phyloP scores from a whole-genome alignment of 257 asterid genomes.

The Jaltomata sinuosa region DNA sequence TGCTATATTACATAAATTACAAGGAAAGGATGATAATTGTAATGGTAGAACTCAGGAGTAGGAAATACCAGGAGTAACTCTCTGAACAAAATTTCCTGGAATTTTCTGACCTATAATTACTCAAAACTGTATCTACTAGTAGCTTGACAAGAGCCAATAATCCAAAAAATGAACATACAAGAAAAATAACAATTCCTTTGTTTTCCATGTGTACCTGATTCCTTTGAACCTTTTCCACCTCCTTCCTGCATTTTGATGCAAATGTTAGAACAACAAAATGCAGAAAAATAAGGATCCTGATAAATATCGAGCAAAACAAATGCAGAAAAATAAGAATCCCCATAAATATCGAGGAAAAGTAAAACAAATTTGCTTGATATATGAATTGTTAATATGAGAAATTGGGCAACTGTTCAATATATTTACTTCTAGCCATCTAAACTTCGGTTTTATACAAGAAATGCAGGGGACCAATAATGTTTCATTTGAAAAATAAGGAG shows the following conservation, averaged over 20 bases:
- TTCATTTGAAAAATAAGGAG: not conserved
- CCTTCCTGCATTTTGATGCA: constrained; percentile 42
- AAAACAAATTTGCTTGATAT: not conserved
- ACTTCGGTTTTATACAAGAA: not conserved
- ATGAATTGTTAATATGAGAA: not conserved
- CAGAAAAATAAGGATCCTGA: not conserved
- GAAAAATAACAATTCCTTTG: constrained; percentile 62
- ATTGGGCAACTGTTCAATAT: not conserved
- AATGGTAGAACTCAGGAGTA: constrained; percentile 43
- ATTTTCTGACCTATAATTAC: constrained; percentile 26
- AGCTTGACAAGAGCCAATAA: constrained; percentile 36
- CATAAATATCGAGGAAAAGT: not conserved
- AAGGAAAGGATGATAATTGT: constrained; percentile 43
- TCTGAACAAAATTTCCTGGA: constrained; percentile 62
- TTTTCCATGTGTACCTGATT: constrained; percentile 75
- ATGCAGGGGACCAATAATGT: not conserved
- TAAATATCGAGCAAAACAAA: not conserved
- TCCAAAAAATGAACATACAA: constrained; percentile 51
- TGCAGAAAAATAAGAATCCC: not conserved
- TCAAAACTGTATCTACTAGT: constrained; percentile 28
- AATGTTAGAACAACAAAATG: not conserved
- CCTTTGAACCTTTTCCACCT: constrained; percentile 47
- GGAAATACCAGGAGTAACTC: constrained; percentile 65
- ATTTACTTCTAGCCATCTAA: not conserved
- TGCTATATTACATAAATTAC: constrained; percentile 18